Evolutionary conservation across 2,329 filamentous ascomycete species (phyloP), one percentile per base, ranked within the genome.

Genomic region (Fusarium algeriense): DNA sequence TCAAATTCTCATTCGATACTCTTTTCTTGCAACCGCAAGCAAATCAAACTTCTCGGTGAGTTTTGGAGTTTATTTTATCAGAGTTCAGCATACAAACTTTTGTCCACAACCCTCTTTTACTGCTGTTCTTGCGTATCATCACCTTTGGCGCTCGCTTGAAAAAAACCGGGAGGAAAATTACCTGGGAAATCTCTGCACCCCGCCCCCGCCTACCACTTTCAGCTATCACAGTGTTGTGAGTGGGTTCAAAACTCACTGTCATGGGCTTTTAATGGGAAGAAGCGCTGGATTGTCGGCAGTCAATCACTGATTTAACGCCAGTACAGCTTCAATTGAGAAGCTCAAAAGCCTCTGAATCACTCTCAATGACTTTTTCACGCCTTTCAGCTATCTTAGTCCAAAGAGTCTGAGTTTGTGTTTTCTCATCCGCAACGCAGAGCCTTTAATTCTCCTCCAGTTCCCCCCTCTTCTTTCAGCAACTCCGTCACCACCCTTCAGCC

Each of bases 181-280:
- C 43, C 52, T 73, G 58, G 69, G 70, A 75, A 77, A 77, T 77
- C 75, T 77, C 75, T 77, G 75, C 75, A 77, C 75, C 75, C 75
- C 75, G 75, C 75, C 75, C 75, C 75, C 75, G 75, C 75, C 75
- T 74, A 72, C 75, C 68, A 61, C 60, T 74, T 75, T 64, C 69
- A 73, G 73, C 62, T 64, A 59, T 57, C 54, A 53, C 40, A 38
- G 60, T 67, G 60, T 60, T 60, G 55, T 44, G 46, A 64, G 64
- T 71, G 74, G 71, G 65, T 60, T 63, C 49, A 38, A 64, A 63
- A 58, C 54, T 62, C 43, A 41, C 38, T 64, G 19, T 59, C 48
- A 55, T 46, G 44, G 30, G 45, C 19, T 35, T 35, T 35, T 35
- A 59, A 60, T 34, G 23, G 34, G 43, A 28, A 30, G 23, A 40